Base-by-base conservation (phyloP, 1,139 yeast species). In the Kurtzmaniella quercitrusa region DNA sequence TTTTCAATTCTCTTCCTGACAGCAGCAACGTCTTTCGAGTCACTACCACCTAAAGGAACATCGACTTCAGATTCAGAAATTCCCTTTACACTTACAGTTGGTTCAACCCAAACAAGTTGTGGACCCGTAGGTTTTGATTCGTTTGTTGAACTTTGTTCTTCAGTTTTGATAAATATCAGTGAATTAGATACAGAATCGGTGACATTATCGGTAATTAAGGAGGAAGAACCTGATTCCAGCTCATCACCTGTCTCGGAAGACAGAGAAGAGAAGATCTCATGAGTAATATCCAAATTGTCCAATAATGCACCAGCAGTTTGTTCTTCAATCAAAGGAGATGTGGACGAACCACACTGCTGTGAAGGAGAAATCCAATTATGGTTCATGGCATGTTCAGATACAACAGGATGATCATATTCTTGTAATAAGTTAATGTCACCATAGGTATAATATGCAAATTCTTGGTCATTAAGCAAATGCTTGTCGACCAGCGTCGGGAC, bases 101-200 rank as follows among this genome's bases (percentile, higher is more conserved):
- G 36, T 31, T 31, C 36, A 36, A 36, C 38, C 38, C 38, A 36
- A 36, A 19, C 27, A 14, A 31, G 36, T 12, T 27, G 31, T 11
- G 31, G 7, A 12, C 31, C 31, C 31, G 31, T 6, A 14, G 36
- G 36, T 10, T 31, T 31, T 4, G 18, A 17, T 10, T 31, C 18
- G 14, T 12, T 14, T 9, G 18, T 4, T 4, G 36, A 12, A 14
- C 14, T 31, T 3, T 27, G 5, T 10, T 27, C 31, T 27, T 27
- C 31, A 27, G 12, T 7, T n/a, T 27, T 27, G 31, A 27, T 27
- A 27, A 27, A 5, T 10, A 12, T 27, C 5, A 6, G 31, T 27
- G 31, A 11, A 11, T 10, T 12, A 27, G 31, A 27, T 6, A 11
- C 14, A 11, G 31, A 6, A 5, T 10, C n/a, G 31, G 31, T 27